A percentile compares a stretch with the other conserved stretches of the same genome.
Evolutionary conservation across 768 basidiomycete species (phyloP).

Genomic region (Mycena rebaudengoi): DNA sequence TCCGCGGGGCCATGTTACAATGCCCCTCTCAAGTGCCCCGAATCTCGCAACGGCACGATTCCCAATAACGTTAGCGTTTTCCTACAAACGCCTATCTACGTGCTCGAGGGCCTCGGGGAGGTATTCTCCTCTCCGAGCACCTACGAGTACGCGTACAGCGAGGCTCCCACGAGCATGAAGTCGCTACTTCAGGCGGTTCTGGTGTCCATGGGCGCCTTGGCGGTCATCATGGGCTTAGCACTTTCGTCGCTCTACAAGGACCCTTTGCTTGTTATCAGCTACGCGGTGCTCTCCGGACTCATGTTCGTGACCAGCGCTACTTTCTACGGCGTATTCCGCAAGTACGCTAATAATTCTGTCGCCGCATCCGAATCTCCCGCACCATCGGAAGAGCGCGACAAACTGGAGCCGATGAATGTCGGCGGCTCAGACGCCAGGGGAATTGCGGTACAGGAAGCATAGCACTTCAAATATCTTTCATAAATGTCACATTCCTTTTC

Average conservation of each 20-base stretch:
- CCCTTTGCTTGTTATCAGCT: constrained; percentile 13
- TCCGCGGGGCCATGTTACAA: neutral
- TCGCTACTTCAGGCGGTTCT: constrained; percentile 14
- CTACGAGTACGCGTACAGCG: constrained; percentile 19
- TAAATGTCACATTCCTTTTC: too few relatives aligned
- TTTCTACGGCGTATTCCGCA: constrained; percentile 4
- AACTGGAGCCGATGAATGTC: too few relatives aligned
- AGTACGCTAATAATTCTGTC: neutral
- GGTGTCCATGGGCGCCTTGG: constrained; percentile 15
- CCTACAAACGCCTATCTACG: constrained; percentile 15
- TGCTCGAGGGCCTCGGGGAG: constrained; percentile 23
- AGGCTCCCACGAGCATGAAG: constrained; percentile 21
- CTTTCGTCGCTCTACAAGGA: constrained; percentile 11
- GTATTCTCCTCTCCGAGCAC: constrained; percentile 19
- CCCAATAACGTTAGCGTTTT: constrained; percentile 15
- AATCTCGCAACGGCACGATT: neutral
- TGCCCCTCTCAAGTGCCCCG: constrained; percentile 6
- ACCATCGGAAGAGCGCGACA: too few relatives aligned
- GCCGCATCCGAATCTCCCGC: neutral
- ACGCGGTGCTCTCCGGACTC: constrained; percentile 8
- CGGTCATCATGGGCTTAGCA: constrained; percentile 11
- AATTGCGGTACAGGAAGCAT: too few relatives aligned
- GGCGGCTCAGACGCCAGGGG: too few relatives aligned
- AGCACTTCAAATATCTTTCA: too few relatives aligned
- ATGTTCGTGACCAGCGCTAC: constrained; percentile 8